phyloP scores from a whole-genome alignment of 352 stramenopile genomes.

The Peronospora tabacina region DNA sequence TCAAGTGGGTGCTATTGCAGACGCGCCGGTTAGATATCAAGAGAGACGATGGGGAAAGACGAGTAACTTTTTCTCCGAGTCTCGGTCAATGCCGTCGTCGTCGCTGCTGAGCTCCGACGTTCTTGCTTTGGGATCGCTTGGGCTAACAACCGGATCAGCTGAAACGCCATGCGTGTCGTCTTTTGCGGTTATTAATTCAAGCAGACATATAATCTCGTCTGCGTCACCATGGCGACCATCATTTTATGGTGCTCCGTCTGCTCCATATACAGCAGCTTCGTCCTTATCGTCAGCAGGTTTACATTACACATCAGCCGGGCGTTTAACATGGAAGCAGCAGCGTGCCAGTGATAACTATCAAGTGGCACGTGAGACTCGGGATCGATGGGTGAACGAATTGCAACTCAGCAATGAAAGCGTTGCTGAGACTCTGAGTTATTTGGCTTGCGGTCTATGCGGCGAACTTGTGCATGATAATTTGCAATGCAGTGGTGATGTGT shows the following conservation, averaged over 20 bases:
- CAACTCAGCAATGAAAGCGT: slow-evolving; percentile 35
- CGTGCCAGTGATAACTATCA: slow-evolving; percentile 16
- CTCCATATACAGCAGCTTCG: slow-evolving; percentile 9
- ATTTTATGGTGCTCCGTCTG: slow-evolving; percentile 6
- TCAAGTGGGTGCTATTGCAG: slow-evolving; percentile 3
- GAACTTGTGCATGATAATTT: slow-evolving; percentile 70
- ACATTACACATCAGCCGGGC: slow-evolving; percentile 21
- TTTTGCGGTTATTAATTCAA: slow-evolving; percentile 4
- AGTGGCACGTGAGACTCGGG: slow-evolving; percentile 25
- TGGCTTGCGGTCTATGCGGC: slow-evolving; percentile 66
- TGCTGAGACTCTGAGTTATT: slow-evolving; percentile 38
- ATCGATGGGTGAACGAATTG: slow-evolving; percentile 41
- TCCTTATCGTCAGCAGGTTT: slow-evolving; percentile 15
- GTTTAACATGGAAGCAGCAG: slow-evolving; percentile 42
- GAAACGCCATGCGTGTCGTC: slow-evolving; percentile 7
- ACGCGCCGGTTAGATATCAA: slow-evolving; percentile 2
- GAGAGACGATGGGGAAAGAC: slow-evolving; percentile 17
- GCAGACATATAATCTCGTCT: slow-evolving; percentile 9
- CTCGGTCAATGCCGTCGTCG: slow-evolving; percentile 13
- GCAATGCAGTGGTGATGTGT: slow-evolving; percentile 38
- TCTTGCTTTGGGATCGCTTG: slow-evolving; percentile 16
- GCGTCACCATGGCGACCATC: slow-evolving; percentile 22
- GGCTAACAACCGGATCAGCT: slow-evolving; percentile 8
- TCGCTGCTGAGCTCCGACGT: slow-evolving; percentile 21
- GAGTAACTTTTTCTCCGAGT: slow-evolving; percentile 6